These are phyloP conservation scores for Fusarium musae DNA, from an alignment of 2,329 filamentous ascomycete species.

Conservation along the genomic window DNA sequence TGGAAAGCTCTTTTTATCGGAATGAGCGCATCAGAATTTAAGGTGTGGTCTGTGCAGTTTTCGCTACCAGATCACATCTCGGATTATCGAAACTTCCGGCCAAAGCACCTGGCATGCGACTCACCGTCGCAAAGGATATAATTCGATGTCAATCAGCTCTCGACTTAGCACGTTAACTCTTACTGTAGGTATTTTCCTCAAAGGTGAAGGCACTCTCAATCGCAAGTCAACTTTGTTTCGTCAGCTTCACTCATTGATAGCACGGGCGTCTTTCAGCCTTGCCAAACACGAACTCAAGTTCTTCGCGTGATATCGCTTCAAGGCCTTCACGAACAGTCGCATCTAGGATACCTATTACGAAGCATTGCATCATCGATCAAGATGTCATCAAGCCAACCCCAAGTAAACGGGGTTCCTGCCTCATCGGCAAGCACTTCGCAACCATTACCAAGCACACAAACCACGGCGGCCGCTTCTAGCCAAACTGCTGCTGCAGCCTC, in stretches of 20 bases:
- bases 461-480: constrained; percentile 43
- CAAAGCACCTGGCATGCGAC: constrained; percentile 11
- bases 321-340: background rate
- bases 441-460: constrained; percentile 52
- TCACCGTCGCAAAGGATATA: constrained; percentile 10
- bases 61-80: background rate
- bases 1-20: background rate
- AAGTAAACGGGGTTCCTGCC: constrained; percentile 64
- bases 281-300: constrained; percentile 1
- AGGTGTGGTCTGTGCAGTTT: constrained; percentile 50
- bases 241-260: background rate
- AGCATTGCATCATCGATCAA: constrained; percentile 2
- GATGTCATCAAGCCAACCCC: constrained; percentile 56
- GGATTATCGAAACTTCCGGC: constrained; percentile 41
- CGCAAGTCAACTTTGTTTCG: background rate
- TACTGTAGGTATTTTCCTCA: background rate
- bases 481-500: constrained; percentile 40
- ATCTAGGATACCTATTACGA: background rate
- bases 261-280: background rate
- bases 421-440: constrained; percentile 54
- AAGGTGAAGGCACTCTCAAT: background rate
- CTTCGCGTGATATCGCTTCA: constrained; percentile 7
- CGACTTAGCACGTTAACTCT: background rate
- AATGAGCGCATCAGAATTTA: constrained; percentile 42
- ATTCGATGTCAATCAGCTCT: constrained; percentile 3